These are phyloP conservation scores for Tilletiaria anomala DNA, from an alignment of 1,284 basidiomycete species.

Conservation along the genomic window DNA sequence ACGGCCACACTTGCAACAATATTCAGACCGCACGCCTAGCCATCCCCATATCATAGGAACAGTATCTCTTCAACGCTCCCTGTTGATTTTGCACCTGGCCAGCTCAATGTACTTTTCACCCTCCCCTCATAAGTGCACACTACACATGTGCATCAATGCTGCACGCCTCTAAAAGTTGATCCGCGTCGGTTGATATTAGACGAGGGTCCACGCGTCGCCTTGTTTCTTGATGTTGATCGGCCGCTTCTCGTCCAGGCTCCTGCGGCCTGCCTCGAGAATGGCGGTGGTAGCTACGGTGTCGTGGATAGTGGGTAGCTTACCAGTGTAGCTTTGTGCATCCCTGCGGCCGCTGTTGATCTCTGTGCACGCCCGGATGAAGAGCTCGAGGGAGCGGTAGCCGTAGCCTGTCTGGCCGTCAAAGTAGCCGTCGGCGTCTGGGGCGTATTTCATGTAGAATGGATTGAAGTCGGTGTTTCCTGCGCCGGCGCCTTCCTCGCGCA, in stretches of 20 bases:
- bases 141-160: too few species aligned
- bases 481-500: conserved; percentile 67
- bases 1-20: too few species aligned
- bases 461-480: conserved; percentile 53
- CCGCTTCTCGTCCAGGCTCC: conserved; percentile 72
- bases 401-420: conserved; percentile 87
- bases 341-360: conserved; percentile 55
- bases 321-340: conserved; percentile 57
- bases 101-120: too few species aligned
- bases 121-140: too few species aligned
- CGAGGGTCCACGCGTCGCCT: conserved; percentile 54
- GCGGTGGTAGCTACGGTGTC: conserved; percentile 80
- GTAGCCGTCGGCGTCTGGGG: conserved; percentile 72
- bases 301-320: conserved; percentile 68
- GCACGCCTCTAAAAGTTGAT: too few species aligned
- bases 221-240: conserved; percentile 60
- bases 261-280: conserved; percentile 74
- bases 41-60: too few species aligned
- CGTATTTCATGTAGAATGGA: conserved; percentile 92
- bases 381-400: conserved; percentile 75
- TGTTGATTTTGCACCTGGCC: too few species aligned
- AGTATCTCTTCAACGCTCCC: too few species aligned
- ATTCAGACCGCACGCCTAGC: too few species aligned
- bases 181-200: too few species aligned
- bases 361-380: conserved; percentile 54